Percentiles rank a stretch among this genome's conserved stretches.
phyloP scores from a whole-genome alignment of 306 rosid genomes.

The Corylus heterophylla region DNA sequence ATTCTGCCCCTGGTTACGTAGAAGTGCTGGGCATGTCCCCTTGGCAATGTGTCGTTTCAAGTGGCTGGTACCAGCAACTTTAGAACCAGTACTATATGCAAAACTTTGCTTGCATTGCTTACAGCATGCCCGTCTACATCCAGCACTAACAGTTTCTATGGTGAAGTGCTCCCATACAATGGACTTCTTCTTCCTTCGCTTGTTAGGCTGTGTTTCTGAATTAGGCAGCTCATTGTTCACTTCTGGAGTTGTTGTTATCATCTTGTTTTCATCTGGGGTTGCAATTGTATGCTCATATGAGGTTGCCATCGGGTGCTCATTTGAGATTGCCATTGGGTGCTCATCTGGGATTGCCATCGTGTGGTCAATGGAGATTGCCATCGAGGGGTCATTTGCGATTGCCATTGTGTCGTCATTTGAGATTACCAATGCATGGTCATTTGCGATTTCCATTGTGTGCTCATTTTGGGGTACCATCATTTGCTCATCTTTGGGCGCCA shows the following conservation, averaged over 20 bases:
- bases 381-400: not conserved
- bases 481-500: not conserved
- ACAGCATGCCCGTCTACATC: conserved; percentile 90
- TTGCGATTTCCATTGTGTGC: not conserved
- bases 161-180: conserved; percentile 96
- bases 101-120: conserved; percentile 93
- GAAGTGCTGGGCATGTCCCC: conserved; percentile 80
- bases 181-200: conserved; percentile 89
- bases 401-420: conserved; percentile 22
- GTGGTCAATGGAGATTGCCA: not conserved
- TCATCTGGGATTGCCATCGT: not conserved
- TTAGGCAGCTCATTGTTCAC: conserved; percentile 44
- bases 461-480: not conserved
- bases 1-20: conserved; percentile 69
- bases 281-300: not conserved
- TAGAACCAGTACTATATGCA: conserved; percentile 93
- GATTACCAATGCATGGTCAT: not conserved
- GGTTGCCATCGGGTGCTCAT: not conserved
- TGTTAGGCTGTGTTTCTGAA: conserved; percentile 72
- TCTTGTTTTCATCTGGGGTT: conserved; percentile 22
- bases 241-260: conserved; percentile 15
- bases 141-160: conserved; percentile 78
- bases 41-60: conserved; percentile 93
- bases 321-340: not conserved
- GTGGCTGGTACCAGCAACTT: conserved; percentile 98